These are phyloP conservation scores for Verticillium alfalfae DNA, from an alignment of 2,329 filamentous ascomycete species.

Conservation along the genomic window DNA sequence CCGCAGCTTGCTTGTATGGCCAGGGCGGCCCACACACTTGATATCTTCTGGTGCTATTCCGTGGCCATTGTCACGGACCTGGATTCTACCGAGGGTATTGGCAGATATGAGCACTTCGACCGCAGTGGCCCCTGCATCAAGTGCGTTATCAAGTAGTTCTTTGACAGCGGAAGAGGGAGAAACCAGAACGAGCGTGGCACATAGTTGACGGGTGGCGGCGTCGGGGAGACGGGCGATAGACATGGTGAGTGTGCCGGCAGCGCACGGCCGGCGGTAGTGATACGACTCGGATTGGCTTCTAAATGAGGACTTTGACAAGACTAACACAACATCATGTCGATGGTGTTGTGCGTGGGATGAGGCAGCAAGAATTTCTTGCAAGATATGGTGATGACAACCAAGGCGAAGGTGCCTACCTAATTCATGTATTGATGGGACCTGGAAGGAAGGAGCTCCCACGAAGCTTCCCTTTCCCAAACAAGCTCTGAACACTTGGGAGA, in stretches of 20 bases:
- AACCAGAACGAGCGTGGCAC: constrained; percentile 54
- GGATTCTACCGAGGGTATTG: constrained; percentile 64
- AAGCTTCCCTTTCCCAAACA: no score
- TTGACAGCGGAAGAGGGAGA: constrained; percentile 62
- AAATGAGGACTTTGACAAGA: not conserved
- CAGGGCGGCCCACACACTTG: constrained; percentile 54
- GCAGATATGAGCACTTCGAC: constrained; percentile 59
- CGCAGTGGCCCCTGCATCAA: constrained; percentile 64
- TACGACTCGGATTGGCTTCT: not conserved
- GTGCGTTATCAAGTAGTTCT: constrained; percentile 71
- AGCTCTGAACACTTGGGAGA: not conserved
- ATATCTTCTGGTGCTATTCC: constrained; percentile 63
- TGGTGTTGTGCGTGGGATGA: no score
- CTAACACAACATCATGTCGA: not conserved
- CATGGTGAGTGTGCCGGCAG: constrained; percentile 25
- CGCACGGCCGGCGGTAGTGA: not conserved
- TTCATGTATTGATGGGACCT: no score
- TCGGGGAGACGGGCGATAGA: constrained; percentile 43
- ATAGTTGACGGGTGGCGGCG: constrained; percentile 48
- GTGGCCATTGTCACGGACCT: constrained; percentile 68
- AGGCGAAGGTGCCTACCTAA: not conserved
- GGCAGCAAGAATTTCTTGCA: not conserved
- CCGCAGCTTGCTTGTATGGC: constrained; percentile 69
- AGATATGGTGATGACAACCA: not conserved
- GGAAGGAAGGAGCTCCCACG: not conserved